Conservation (phyloP, 352 stramenopile genomes). For the Phytophthora boehmeriae region DNA sequence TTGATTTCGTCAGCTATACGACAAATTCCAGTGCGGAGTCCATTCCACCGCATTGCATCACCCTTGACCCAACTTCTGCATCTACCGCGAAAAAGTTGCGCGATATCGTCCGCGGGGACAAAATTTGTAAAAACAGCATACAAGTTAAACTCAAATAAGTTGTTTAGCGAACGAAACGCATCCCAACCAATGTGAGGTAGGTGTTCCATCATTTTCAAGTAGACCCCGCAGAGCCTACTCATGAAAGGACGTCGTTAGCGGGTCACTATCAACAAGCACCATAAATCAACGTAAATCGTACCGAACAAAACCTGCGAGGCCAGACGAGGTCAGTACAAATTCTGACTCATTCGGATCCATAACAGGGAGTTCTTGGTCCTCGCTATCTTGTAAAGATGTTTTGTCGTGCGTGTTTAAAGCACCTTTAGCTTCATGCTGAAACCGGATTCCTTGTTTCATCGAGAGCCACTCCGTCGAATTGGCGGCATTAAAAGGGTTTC, state of each 20-base stretch:
- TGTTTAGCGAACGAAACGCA: constrained; percentile 71
- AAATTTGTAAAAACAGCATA: constrained; percentile 82
- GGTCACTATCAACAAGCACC: constrained; percentile 1
- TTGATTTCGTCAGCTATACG: constrained; percentile 60
- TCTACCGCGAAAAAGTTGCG: constrained; percentile 52
- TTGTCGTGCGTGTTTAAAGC: constrained; percentile 10
- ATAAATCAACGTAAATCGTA: constrained; percentile 24
- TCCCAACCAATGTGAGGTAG: constrained; percentile 76
- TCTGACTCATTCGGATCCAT: constrained; percentile 54
- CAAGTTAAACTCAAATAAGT: constrained; percentile 81
- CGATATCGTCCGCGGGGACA: constrained; percentile 45
- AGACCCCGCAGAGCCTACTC: constrained; percentile 75
- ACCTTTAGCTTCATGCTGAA: constrained; percentile 38
- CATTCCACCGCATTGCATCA: constrained; percentile 45
- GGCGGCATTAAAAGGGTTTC: constrained; percentile 65
- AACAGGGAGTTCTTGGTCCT: constrained; percentile 30
- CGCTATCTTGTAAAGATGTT: constrained; percentile 2
- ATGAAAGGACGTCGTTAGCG: constrained; percentile 1
- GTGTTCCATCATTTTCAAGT: constrained; percentile 90
- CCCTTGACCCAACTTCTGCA: constrained; percentile 25
- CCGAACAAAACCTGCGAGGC: constrained; percentile 73
- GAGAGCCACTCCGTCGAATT: constrained; percentile 66
- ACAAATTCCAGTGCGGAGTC: constrained; percentile 49
- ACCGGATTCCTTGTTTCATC: constrained; percentile 61
- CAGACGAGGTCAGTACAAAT: constrained; percentile 77